Evolutionary conservation across 148 eudicot species (phyloP), one percentile per base, ranked within the genome.

Genomic region (Vaccinium myrtillus): DNA sequence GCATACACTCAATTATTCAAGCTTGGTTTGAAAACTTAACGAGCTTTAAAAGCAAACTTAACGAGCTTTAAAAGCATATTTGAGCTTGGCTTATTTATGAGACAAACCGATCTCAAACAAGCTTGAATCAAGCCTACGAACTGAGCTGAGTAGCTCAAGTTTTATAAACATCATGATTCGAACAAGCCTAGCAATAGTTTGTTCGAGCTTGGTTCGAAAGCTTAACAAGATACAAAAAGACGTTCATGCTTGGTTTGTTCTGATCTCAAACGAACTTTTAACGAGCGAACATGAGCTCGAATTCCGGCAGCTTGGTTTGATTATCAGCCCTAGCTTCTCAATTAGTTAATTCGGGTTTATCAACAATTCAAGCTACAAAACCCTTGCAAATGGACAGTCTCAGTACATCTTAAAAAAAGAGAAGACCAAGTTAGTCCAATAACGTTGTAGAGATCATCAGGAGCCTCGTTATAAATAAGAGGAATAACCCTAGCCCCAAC

Each of bases 401-500:
- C 63, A 8, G 32, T n/a, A 77, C 18, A 23, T 0, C 4, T 50
- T 2, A 54, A 65, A 77, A 77, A 30, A 2, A 21, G 8, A 18
- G 30, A 2, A 32, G 8, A 30, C 54, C 12, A 39, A 36, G 6
- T 3, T 46, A 76, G 46, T 75, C 32, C 25, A 25, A 16, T 88
- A 90, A 97, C 98, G 0, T 76, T 53, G 54, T 90, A 50, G 32
- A 97, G 83, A 83, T 86, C 74, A 46, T 95, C 87, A 13, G 86
- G 81, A 78, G 95, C 98, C 65, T 95, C 98, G 43, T 93, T 97
- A 78, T 92, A 95, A 27, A 95, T 86, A 50, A 97, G 92, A 53
- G 99, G 99, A 86, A 97, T 90, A 84, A 95, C 98, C 80, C 98
- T 90, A 32, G 98, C 99, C 30, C 98, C 99, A 83, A 98, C 96